These are phyloP conservation scores for Rhizopus microsporus DNA, from an alignment of 371 early-diverging fungal genomes.

Conservation along the genomic window DNA sequence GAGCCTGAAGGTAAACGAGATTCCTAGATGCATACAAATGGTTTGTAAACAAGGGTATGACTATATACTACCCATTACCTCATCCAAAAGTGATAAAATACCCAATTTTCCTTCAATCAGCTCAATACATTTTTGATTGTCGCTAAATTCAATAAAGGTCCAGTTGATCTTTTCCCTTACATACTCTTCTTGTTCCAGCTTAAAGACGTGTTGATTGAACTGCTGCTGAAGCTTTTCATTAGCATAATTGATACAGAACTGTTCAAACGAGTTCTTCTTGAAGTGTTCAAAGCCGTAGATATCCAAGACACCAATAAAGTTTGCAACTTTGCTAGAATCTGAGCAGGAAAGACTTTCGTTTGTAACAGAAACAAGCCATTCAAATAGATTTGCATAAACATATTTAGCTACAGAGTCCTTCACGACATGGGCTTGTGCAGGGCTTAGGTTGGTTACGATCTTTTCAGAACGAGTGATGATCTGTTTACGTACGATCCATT, in stretches of 20 bases:
- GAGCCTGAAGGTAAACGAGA: conserved; percentile 91
- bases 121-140: conserved; percentile 99
- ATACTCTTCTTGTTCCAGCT: conserved; percentile 96
- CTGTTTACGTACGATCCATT: conserved; percentile 91
- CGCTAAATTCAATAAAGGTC: conserved; percentile 94
- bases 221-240: conserved; percentile 98
- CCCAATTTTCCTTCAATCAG: conserved; percentile 97
- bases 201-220: conserved; percentile 77
- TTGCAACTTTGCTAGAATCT: conserved; percentile 42
- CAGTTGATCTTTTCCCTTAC: conserved; percentile 91
- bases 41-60: background rate
- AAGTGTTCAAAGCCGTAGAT: conserved; percentile 98
- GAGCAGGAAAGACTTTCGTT: conserved; percentile 73
- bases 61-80: conserved; percentile 48
- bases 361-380: conserved; percentile 87
- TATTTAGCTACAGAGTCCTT: conserved; percentile 94
- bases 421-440: conserved; percentile 77
- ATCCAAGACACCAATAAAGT: conserved; percentile 96
- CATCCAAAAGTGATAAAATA: conserved; percentile 94
- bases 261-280: conserved; percentile 98
- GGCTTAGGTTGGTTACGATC: conserved; percentile 77
- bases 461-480: conserved; percentile 87
- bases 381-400: conserved; percentile 90
- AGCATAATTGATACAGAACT: conserved; percentile 99
- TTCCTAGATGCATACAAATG: conserved; percentile 33